Conservation (phyloP, 768 basidiomycete species). For the Leccinum fibrillosum region DNA sequence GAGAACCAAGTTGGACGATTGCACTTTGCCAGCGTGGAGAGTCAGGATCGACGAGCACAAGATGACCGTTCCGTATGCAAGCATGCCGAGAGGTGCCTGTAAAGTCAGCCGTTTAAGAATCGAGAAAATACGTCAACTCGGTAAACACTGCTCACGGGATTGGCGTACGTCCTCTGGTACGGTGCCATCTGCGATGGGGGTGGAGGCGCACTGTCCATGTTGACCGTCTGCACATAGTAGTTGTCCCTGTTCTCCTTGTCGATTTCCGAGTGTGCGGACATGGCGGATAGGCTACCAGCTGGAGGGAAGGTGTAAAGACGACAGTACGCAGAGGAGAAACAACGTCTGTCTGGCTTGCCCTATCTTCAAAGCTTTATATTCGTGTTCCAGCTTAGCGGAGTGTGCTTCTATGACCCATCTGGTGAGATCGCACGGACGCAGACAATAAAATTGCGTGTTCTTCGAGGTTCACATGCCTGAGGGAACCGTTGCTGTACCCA, state of each 20-base stretch:
- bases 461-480: slow-evolving; percentile 7
- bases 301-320: not conserved
- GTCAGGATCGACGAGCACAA: slow-evolving; percentile 29
- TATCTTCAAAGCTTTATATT: slow-evolving; percentile 16
- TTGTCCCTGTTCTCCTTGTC: slow-evolving; percentile 24
- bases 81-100: slow-evolving; percentile 28
- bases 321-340: not conserved
- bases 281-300: not conserved
- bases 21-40: slow-evolving; percentile 17
- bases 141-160: slow-evolving; percentile 15
- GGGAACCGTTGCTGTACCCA: slow-evolving; percentile 2
- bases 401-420: not conserved
- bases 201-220: slow-evolving; percentile 14
- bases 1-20: slow-evolving; percentile 23
- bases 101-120: not conserved
- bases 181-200: slow-evolving; percentile 22
- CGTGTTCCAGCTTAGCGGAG: not conserved
- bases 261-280: slow-evolving; percentile 19
- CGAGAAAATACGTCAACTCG: not conserved
- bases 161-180: slow-evolving; percentile 26
- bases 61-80: slow-evolving; percentile 29
- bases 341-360: not conserved
- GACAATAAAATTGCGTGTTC: not conserved
- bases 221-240: slow-evolving; percentile 28
- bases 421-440: not conserved